Percentiles rank a stretch among this genome's conserved stretches.
Conservation (phyloP, 1,284 basidiomycete species). For the Cutaneotrichosporon sp. region DNA sequence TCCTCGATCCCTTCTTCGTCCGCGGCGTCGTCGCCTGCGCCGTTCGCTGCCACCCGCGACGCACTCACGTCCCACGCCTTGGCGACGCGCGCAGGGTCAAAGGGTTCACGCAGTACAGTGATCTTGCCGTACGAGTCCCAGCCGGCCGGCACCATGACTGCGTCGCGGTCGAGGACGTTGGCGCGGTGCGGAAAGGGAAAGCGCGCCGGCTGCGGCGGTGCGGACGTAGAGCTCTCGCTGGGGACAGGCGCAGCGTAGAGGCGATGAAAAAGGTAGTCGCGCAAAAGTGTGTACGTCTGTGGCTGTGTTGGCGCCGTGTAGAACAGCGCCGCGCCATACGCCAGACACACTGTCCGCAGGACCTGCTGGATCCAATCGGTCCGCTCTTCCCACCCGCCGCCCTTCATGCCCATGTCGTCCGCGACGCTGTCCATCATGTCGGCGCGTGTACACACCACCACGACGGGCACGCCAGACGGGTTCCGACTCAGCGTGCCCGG, state of each 20-base stretch:
- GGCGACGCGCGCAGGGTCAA: conserved; percentile 74
- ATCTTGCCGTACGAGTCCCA: conserved; percentile 99
- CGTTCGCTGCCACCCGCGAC: not conserved
- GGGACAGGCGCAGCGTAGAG: conserved; percentile 59
- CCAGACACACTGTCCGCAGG: conserved; percentile 81
- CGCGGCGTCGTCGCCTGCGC: conserved; percentile 42
- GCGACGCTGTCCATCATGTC: conserved; percentile 75
- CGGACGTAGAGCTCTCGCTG: conserved; percentile 11
- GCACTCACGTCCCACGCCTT: conserved; percentile 68
- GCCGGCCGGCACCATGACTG: conserved; percentile 83
- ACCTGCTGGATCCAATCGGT: conserved; percentile 95
- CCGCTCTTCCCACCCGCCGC: conserved; percentile 84
- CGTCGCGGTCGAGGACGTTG: conserved; percentile 87
- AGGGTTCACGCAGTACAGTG: conserved; percentile 79
- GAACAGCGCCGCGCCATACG: conserved; percentile 88
- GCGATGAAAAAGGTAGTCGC: conserved; percentile 81
- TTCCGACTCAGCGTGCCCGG: conserved; percentile 76
- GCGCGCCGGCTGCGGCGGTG: conserved; percentile 52
- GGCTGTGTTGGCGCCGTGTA: conserved; percentile 77
- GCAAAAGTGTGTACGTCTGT: conserved; percentile 67
- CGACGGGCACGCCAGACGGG: conserved; percentile 72
- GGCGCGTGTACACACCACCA: conserved; percentile 86
- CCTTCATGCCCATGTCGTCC: conserved; percentile 57
- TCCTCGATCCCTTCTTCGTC: conserved; percentile 45
- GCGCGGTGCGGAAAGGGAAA: conserved; percentile 83